A percentile compares a stretch with the other conserved stretches of the same genome.
phyloP scores from a whole-genome alignment of 1,139 yeast species.

The Scheffersomyces stambukii region DNA sequence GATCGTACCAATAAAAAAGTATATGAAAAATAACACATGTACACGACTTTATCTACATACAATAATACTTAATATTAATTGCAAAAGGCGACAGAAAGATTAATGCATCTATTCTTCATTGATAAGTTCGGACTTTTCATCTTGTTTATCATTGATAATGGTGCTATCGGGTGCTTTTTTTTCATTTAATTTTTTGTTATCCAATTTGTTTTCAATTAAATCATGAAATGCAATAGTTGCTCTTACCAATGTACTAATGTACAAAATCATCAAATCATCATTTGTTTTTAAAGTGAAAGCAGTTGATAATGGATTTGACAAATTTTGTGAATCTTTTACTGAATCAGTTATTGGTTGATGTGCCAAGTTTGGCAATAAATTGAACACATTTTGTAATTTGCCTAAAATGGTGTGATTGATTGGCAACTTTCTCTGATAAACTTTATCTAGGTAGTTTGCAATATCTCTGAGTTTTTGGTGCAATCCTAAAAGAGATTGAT shows the following conservation, averaged over 20 bases:
- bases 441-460: constrained; percentile 73
- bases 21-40: constrained; percentile 1
- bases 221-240: constrained; percentile 97
- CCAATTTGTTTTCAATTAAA: constrained; percentile 90
- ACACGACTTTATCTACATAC: constrained; percentile 1
- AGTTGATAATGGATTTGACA: constrained; percentile 42
- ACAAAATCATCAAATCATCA: constrained; percentile 92
- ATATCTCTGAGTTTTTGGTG: constrained; percentile 79
- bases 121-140: too few relatives aligned
- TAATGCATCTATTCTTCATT: constrained; percentile 6
- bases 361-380: constrained; percentile 79
- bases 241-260: constrained; percentile 83
- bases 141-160: constrained; percentile 8
- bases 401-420: constrained; percentile 89
- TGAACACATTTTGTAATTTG: constrained; percentile 90
- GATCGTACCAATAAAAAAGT: background rate
- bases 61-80: background rate
- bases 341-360: constrained; percentile 6
- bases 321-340: constrained; percentile 13
- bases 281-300: constrained; percentile 92
- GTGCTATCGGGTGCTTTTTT: constrained; percentile 19
- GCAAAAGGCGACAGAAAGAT: too few relatives aligned
- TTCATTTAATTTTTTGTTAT: constrained; percentile 58
- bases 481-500: constrained; percentile 83
- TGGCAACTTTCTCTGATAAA: constrained; percentile 68